A percentile compares a stretch with the other conserved stretches of the same genome.
phyloP scores from a whole-genome alignment of 2,329 filamentous ascomycete genomes.

The Trichophyton mentagrophytes region DNA sequence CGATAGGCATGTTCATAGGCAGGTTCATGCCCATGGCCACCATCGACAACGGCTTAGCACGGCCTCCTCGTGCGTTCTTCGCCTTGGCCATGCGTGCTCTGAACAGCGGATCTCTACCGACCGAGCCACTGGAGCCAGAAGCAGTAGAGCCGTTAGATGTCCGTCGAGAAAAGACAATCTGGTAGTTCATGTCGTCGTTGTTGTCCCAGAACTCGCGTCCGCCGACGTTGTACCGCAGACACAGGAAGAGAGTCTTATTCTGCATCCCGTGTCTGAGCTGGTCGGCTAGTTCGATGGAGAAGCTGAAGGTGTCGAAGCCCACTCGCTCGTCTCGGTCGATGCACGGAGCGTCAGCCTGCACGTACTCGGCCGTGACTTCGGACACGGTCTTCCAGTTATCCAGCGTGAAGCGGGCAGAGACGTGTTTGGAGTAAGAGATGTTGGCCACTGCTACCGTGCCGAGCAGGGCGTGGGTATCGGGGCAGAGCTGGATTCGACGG shows the following conservation, averaged over 20 bases:
- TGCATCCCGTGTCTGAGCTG: conserved; percentile 64
- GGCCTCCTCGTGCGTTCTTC: background rate
- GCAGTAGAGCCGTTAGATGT: background rate
- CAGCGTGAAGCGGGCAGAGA: conserved; percentile 86
- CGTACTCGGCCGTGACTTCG: conserved; percentile 80
- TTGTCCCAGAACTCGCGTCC: conserved; percentile 92
- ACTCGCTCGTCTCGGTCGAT: conserved; percentile 30
- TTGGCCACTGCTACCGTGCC: conserved; percentile 79
- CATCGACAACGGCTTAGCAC: background rate
- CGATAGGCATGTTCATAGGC: background rate
- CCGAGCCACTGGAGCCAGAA: too few relatives aligned
- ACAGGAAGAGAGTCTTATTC: conserved; percentile 83
- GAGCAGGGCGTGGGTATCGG: conserved; percentile 73
- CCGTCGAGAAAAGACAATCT: conserved; percentile 72
- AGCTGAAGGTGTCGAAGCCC: conserved; percentile 78
- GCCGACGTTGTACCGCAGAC: conserved; percentile 73
- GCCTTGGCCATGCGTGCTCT: background rate
- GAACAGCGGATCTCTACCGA: background rate
- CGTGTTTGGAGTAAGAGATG: conserved; percentile 73
- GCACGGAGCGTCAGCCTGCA: conserved; percentile 50
- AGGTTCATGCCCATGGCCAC: background rate
- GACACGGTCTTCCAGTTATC: conserved; percentile 99
- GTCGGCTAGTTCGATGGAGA: conserved; percentile 85
- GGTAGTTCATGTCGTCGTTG: conserved; percentile 76
- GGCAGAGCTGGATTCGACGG: conserved; percentile 75